Conservation (phyloP, 2,329 filamentous ascomycete species). For the Pseudocercospora cruenta region DNA sequence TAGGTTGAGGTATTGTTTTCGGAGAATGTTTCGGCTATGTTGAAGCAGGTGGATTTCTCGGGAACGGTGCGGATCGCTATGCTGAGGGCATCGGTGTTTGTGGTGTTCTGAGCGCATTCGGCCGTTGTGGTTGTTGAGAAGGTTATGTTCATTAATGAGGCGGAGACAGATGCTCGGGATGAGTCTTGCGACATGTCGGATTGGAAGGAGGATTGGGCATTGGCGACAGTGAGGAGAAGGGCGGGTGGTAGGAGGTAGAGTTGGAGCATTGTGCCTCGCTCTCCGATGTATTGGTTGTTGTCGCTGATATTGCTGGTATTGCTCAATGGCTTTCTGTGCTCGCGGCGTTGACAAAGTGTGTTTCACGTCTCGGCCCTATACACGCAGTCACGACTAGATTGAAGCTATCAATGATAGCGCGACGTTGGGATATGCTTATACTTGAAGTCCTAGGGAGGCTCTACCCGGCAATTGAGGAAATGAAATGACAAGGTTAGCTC, state of each 20-base stretch:
- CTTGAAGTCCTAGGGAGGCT: background rate
- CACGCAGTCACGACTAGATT: background rate
- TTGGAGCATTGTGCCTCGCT: background rate
- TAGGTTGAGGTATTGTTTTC: constrained; percentile 8
- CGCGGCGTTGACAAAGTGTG: background rate
- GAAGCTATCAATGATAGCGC: background rate
- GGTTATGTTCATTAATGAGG: constrained; percentile 57
- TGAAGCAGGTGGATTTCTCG: constrained; percentile 16
- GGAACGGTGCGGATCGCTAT: constrained; percentile 42
- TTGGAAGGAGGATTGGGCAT: constrained; percentile 12
- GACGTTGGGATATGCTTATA: constrained; percentile 3
- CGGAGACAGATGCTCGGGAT: constrained; percentile 10
- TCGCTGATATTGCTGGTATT: background rate
- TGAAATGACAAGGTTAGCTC: constrained; percentile 1
- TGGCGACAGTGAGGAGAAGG: background rate
- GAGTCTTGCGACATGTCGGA: constrained; percentile 20
- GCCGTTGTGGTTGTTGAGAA: constrained; percentile 60
- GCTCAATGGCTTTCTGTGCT: background rate
- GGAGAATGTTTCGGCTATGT: constrained; percentile 18
- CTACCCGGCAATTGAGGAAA: constrained; percentile 1
- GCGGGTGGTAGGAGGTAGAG: constrained; percentile 1
- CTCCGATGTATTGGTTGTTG: background rate
- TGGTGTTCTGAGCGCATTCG: constrained; percentile 53
- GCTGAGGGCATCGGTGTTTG: constrained; percentile 54
- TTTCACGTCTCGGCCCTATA: background rate